Conservation (phyloP, 2,329 filamentous ascomycete genomes). For the Diaporthe sp. region DNA sequence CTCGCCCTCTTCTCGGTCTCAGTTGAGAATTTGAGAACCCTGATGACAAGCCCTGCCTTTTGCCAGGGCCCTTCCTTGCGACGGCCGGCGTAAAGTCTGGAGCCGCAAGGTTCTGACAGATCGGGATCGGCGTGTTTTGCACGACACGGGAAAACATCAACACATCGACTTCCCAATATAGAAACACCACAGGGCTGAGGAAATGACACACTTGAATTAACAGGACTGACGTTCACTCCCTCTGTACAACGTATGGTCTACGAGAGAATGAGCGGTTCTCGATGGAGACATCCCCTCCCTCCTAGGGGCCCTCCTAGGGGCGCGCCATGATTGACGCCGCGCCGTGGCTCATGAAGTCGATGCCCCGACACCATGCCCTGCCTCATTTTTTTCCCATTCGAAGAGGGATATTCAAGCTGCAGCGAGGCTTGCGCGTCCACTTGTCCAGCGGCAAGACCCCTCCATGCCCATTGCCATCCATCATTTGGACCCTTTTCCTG, state of each 20-base stretch:
- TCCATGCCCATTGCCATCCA: not conserved
- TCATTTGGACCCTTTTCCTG: conserved; percentile 20
- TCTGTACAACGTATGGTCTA: not conserved
- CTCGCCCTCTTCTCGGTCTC: conserved; percentile 12
- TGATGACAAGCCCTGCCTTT: not conserved
- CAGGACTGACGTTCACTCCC: not conserved
- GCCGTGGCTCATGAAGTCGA: not conserved
- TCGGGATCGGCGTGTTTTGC: conserved; percentile 27
- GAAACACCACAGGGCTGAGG: conserved; percentile 37
- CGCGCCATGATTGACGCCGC: not conserved
- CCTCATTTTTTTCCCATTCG: not conserved
- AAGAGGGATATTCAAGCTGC: not conserved
- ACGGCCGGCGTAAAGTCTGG: conserved; percentile 6
- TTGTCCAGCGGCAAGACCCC: not conserved
- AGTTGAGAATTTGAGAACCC: not conserved
- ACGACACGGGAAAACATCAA: conserved; percentile 29
- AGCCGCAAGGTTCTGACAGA: conserved; percentile 34
- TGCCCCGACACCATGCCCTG: not conserved
- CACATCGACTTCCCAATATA: conserved; percentile 37
- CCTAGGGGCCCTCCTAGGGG: too few relatives aligned
- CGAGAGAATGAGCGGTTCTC: not conserved
- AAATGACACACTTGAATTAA: not conserved
- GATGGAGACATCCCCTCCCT: not conserved
- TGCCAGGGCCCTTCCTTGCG: conserved; percentile 33
- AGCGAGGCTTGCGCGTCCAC: conserved; percentile 10